Conservation (phyloP, 331 rosid species). For the Acacia concinna region DNA sequence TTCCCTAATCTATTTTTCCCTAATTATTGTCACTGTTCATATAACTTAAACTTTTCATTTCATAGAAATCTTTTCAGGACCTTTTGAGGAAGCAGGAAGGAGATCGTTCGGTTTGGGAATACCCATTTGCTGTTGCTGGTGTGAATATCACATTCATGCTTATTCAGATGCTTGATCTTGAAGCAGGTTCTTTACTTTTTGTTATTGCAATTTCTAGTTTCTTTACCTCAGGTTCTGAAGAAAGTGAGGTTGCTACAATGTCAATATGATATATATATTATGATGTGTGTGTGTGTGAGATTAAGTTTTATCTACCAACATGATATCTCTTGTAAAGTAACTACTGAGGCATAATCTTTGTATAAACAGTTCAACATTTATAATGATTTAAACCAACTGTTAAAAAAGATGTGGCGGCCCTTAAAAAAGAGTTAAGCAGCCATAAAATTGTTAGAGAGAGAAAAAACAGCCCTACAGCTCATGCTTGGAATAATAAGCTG, state of each 20-base stretch:
- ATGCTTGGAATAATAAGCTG: not conserved
- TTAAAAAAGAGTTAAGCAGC: not conserved
- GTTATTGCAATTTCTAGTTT: not conserved
- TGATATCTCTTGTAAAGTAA: not conserved
- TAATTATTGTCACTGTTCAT: not conserved
- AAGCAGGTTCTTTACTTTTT: slow-evolving; percentile 73
- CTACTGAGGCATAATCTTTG: not conserved
- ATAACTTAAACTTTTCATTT: slow-evolving; percentile 36
- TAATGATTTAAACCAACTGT: not conserved
- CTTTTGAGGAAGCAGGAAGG: slow-evolving; percentile 97
- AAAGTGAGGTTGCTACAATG: not conserved
- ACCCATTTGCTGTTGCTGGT: slow-evolving; percentile 99
- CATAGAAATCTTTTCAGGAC: slow-evolving; percentile 93
- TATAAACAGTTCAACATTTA: not conserved
- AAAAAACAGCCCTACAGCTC: not conserved
- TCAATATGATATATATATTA: not conserved
- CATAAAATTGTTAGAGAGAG: not conserved
- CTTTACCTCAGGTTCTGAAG: not conserved
- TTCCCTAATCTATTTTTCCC: too few relatives aligned
- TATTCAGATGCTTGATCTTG: slow-evolving; percentile 97
- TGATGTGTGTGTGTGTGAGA: not conserved
- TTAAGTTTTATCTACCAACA: not conserved
- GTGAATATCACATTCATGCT: slow-evolving; percentile 99
- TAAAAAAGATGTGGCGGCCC: not conserved
- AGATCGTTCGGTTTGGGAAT: slow-evolving; percentile 97